Percentiles rank a stretch among this genome's conserved stretches.
phyloP scores from a whole-genome alignment of 768 basidiomycete genomes.

The Pleurotus sapidus region DNA sequence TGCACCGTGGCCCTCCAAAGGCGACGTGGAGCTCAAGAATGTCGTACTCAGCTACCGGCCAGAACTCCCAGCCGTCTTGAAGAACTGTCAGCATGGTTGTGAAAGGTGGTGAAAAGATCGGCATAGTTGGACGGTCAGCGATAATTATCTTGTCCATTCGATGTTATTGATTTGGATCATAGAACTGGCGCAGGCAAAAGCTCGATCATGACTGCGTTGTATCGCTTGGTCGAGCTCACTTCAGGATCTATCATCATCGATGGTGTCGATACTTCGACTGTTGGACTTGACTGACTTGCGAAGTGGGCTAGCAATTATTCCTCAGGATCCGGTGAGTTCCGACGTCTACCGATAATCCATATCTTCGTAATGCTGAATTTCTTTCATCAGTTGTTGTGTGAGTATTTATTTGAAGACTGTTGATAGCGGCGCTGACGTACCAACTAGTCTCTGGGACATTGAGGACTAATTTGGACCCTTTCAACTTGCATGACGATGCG shows the following conservation, averaged over 20 bases:
- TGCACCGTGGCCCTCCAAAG: conserved; percentile 72
- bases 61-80: conserved; percentile 86
- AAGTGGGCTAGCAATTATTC: conserved; percentile 71
- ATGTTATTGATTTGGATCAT: not conserved
- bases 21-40: conserved; percentile 70
- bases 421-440: not conserved
- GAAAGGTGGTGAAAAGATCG: conserved; percentile 82
- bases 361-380: conserved; percentile 6
- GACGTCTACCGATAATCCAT: not conserved
- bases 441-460: conserved; percentile 71
- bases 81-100: conserved; percentile 74
- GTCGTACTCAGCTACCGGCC: conserved; percentile 83
- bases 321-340: conserved; percentile 71
- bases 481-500: conserved; percentile 75
- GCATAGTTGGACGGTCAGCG: conserved; percentile 68
- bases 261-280: conserved; percentile 76
- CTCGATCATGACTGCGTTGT: conserved; percentile 86
- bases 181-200: conserved; percentile 89
- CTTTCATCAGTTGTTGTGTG: conserved; percentile 43
- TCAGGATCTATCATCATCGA: conserved; percentile 79
- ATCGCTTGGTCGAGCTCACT: conserved; percentile 77
- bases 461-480: conserved; percentile 88
- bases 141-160: not conserved
- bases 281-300: conserved; percentile 78
- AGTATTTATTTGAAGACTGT: conserved; percentile 11